A percentile compares a stretch with the other conserved stretches of the same genome.
These are phyloP conservation scores for Pleurostoma richardsiae DNA, from an alignment of 2,329 filamentous ascomycete species.

Conservation along the genomic window DNA sequence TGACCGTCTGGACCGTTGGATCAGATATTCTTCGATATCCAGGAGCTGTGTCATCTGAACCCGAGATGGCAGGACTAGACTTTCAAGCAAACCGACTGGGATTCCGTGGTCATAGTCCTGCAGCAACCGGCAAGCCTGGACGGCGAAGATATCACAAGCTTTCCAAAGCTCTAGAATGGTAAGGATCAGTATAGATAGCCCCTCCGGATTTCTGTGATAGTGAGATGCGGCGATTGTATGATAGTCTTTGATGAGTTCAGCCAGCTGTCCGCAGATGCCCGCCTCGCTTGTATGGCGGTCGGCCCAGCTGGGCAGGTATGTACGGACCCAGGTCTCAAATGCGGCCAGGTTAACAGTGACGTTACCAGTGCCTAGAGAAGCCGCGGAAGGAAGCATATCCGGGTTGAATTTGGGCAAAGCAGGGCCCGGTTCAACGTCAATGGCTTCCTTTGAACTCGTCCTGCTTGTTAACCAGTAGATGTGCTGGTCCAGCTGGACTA, in stretches of 20 bases:
- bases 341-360: slow-evolving; percentile 20
- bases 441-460: background rate
- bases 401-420: background rate
- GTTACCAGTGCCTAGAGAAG: slow-evolving; percentile 2
- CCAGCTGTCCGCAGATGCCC: slow-evolving; percentile 18
- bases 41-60: slow-evolving; percentile 40
- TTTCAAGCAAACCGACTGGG: slow-evolving; percentile 28
- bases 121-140: slow-evolving; percentile 31
- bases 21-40: slow-evolving; percentile 42
- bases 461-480: background rate
- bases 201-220: slow-evolving; percentile 38
- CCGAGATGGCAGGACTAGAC: slow-evolving; percentile 36
- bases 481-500: slow-evolving; percentile 8
- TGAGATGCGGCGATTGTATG: slow-evolving; percentile 11
- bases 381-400: slow-evolving; percentile 1
- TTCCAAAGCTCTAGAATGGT: slow-evolving; percentile 55
- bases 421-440: background rate
- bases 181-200: slow-evolving; percentile 49
- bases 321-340: slow-evolving; percentile 44
- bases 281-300: slow-evolving; percentile 8
- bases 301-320: slow-evolving; percentile 32
- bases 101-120: slow-evolving; percentile 41
- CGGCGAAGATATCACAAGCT: slow-evolving; percentile 44
- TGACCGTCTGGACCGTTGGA: slow-evolving; percentile 17
- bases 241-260: slow-evolving; percentile 25